Conservation (phyloP, 2,329 filamentous ascomycete species). For the Diaporthe sp. region DNA sequence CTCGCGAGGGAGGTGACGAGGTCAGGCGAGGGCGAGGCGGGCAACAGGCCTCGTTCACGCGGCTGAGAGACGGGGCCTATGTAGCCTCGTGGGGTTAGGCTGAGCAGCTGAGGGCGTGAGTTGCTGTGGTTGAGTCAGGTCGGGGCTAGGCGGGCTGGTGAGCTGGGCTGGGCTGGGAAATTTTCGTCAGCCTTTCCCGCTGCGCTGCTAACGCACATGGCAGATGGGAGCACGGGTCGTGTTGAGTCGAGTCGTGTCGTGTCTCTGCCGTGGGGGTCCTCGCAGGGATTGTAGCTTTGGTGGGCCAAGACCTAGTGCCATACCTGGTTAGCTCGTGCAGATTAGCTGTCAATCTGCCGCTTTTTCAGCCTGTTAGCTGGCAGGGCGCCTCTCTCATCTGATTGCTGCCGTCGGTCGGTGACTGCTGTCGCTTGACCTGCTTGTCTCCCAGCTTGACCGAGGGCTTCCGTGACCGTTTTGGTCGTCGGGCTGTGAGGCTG, state of each 20-base stretch:
- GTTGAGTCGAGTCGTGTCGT: slow-evolving; percentile 1
- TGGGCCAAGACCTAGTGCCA: neutral
- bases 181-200: slow-evolving; percentile 11
- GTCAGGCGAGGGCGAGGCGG: slow-evolving; percentile 38
- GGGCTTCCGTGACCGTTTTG: neutral
- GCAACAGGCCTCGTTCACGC: slow-evolving; percentile 37
- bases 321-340: neutral
- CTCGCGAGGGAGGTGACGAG: slow-evolving; percentile 22
- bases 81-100: slow-evolving; percentile 37
- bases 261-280: neutral
- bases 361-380: neutral
- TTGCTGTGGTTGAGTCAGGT: neutral
- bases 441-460: neutral
- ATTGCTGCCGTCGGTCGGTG: slow-evolving; percentile 15
- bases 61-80: slow-evolving; percentile 30
- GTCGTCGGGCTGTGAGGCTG: neutral
- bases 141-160: neutral
- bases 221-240: slow-evolving; percentile 7
- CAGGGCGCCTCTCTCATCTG: neutral
- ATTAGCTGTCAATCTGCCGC: slow-evolving; percentile 19
- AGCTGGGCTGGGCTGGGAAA: slow-evolving; percentile 13
- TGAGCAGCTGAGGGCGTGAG: slow-evolving; percentile 16
- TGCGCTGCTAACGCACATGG: slow-evolving; percentile 10
- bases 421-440: slow-evolving; percentile 23
- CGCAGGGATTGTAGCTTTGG: slow-evolving; percentile 27